A percentile compares a stretch with the other conserved stretches of the same genome.
phyloP scores from a whole-genome alignment of 139 green algal genomes.

The Chlamydomonas sp. region DNA sequence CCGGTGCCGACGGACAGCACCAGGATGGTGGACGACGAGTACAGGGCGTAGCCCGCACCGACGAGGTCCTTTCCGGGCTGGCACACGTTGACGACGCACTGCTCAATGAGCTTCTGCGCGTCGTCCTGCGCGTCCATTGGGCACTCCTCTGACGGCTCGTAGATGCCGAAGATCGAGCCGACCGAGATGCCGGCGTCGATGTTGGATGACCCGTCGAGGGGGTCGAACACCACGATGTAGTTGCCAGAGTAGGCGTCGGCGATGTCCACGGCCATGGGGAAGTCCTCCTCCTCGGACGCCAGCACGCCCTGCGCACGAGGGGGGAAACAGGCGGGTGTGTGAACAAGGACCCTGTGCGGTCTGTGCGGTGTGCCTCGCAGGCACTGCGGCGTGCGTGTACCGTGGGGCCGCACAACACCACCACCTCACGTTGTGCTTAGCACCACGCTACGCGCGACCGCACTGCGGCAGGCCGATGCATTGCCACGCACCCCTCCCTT shows the following conservation, averaged over 20 bases:
- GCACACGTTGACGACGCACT: conserved; percentile 87
- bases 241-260: conserved; percentile 85
- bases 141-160: conserved; percentile 80
- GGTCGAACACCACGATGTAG: conserved; percentile 98
- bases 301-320: conserved; percentile 76
- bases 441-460: too few species aligned
- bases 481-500: too few species aligned
- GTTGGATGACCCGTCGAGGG: conserved; percentile 96
- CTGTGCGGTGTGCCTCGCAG: too few species aligned
- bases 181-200: conserved; percentile 95
- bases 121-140: conserved; percentile 69
- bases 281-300: conserved; percentile 95
- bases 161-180: conserved; percentile 96
- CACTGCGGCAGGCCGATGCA: too few species aligned
- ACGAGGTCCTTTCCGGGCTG: conserved; percentile 85
- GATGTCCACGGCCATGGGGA: conserved; percentile 82
- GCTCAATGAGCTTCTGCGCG: conserved; percentile 58
- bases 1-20: conserved; percentile 86
- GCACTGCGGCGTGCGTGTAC: too few species aligned
- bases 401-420: too few species aligned
- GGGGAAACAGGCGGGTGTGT: too few species aligned
- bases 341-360: too few species aligned
- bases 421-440: too few species aligned
- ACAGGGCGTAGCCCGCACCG: conserved; percentile 91
- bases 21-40: conserved; percentile 80